These are phyloP conservation scores for Diaporthe sp. DNA, from an alignment of 2,329 filamentous ascomycete genomes.

Conservation along the genomic window DNA sequence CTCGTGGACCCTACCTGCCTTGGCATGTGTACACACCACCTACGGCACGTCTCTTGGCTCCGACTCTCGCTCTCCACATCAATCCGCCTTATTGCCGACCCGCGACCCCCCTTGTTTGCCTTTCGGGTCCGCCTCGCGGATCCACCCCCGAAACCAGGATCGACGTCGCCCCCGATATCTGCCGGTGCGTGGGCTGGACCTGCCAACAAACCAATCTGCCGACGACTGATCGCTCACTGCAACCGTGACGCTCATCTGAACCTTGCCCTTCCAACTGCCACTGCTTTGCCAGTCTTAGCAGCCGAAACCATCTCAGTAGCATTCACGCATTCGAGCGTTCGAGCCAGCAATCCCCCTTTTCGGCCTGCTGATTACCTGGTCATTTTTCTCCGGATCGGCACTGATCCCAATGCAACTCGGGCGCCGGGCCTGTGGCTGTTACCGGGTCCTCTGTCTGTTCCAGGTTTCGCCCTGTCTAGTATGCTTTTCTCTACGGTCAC, in stretches of 20 bases:
- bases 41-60: background rate
- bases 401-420: background rate
- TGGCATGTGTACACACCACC: too few species aligned
- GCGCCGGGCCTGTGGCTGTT: background rate
- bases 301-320: constrained; percentile 20
- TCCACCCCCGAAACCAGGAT: constrained; percentile 26
- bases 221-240: constrained; percentile 16
- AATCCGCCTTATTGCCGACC: constrained; percentile 22
- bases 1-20: too few species aligned
- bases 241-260: constrained; percentile 20
- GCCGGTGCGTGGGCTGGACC: constrained; percentile 1
- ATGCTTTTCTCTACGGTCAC: background rate
- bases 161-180: constrained; percentile 20
- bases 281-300: background rate
- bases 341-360: background rate
- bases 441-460: background rate
- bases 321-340: constrained; percentile 10
- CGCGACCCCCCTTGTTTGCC: constrained; percentile 17
- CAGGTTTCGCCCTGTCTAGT: background rate
- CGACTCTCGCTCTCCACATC: constrained; percentile 4
- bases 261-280: background rate
- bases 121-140: constrained; percentile 20
- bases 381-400: background rate
- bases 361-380: background rate
- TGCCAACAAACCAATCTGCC: constrained; percentile 14